Conservation (phyloP, 495 filamentous ascomycete genomes). For the Neurospora cerealis region DNA sequence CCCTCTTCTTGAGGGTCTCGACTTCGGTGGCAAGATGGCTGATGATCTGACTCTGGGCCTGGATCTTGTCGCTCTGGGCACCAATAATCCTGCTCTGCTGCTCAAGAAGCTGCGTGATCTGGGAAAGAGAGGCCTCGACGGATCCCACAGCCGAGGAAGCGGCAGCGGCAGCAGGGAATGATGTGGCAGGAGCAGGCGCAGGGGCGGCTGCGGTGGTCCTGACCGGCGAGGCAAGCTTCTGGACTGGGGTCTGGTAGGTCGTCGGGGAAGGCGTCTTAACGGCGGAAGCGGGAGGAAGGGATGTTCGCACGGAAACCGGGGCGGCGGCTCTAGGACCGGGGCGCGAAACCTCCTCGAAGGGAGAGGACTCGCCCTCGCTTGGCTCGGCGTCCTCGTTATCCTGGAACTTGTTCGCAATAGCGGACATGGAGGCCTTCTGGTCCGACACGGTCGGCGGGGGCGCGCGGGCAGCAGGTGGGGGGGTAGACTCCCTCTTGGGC, state of each 20-base stretch:
- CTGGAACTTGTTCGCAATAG: constrained; percentile 73
- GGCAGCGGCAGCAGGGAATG: background rate
- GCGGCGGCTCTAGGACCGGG: constrained; percentile 29
- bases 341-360: constrained; percentile 76
- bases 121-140: constrained; percentile 37
- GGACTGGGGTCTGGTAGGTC: constrained; percentile 9
- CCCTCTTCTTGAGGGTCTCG: constrained; percentile 56
- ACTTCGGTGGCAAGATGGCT: constrained; percentile 55
- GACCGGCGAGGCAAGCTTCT: constrained; percentile 6
- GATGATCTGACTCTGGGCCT: constrained; percentile 48
- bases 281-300: background rate
- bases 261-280: constrained; percentile 20
- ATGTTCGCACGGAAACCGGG: constrained; percentile 7
- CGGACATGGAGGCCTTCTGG: constrained; percentile 74
- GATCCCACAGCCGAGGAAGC: constrained; percentile 6
- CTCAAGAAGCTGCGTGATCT: constrained; percentile 58
- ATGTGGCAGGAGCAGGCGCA: constrained; percentile 6
- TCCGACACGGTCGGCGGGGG: constrained; percentile 63
- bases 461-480: constrained; percentile 31
- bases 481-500: constrained; percentile 46
- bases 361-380: constrained; percentile 37
- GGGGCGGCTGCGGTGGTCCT: constrained; percentile 6
- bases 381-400: constrained; percentile 58
- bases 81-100: constrained; percentile 52
- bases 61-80: constrained; percentile 49